Evolutionary conservation across 2,329 filamentous ascomycete species (phyloP).

Genomic region (Coleophoma cylindrospora): DNA sequence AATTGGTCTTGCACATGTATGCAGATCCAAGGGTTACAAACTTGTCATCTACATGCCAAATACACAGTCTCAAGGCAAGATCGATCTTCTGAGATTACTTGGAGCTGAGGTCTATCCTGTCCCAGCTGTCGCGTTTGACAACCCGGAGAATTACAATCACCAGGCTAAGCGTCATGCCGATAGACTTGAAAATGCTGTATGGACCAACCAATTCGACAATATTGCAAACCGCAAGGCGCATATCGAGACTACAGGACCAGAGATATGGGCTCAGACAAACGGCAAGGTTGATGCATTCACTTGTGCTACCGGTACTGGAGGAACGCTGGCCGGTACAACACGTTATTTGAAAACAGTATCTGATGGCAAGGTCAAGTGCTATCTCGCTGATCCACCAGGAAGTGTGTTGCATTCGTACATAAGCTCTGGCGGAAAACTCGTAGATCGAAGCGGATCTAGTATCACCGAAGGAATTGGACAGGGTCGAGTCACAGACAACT

Average conservation of each 20-base stretch:
- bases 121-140: slow-evolving; percentile 90
- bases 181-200: slow-evolving; percentile 78
- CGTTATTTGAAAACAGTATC: slow-evolving; percentile 82
- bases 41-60: slow-evolving; percentile 99
- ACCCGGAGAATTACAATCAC: slow-evolving; percentile 97
- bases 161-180: slow-evolving; percentile 91
- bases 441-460: slow-evolving; percentile 76
- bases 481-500: slow-evolving; percentile 92
- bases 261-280: slow-evolving; percentile 90
- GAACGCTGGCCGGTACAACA: slow-evolving; percentile 85
- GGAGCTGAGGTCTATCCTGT: slow-evolving; percentile 96
- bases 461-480: slow-evolving; percentile 99
- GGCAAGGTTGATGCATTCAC: slow-evolving; percentile 91
- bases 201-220: slow-evolving; percentile 99
- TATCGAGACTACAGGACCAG: slow-evolving; percentile 93
- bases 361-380: slow-evolving; percentile 74
- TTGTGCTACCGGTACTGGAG: slow-evolving; percentile 88
- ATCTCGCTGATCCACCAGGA: slow-evolving; percentile 90
- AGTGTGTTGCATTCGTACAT: slow-evolving; percentile 93
- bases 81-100: slow-evolving; percentile 84
- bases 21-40: slow-evolving; percentile 84
- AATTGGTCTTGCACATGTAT: slow-evolving; percentile 95
- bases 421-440: slow-evolving; percentile 73
- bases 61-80: slow-evolving; percentile 96
- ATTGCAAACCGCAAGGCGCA: slow-evolving; percentile 89